phyloP scores from a whole-genome alignment of 2,329 filamentous ascomycete genomes.

The Pestalotiopsis sp. region DNA sequence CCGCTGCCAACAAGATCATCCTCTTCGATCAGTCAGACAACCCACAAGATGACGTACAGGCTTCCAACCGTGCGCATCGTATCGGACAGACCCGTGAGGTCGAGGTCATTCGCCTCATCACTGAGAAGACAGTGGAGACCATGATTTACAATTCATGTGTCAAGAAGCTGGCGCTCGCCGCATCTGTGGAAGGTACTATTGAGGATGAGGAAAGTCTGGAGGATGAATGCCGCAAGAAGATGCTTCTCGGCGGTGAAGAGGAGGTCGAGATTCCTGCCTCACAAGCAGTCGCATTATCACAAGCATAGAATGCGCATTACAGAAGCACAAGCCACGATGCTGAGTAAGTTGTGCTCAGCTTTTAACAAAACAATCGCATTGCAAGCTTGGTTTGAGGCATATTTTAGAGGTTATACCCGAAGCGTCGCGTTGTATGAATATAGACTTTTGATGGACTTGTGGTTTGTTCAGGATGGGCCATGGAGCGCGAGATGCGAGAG shows the following conservation, averaged over 20 bases:
- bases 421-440: neutral
- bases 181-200: slow-evolving; percentile 53
- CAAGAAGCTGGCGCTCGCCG: slow-evolving; percentile 88
- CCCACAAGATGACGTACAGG: slow-evolving; percentile 96
- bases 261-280: slow-evolving; percentile 13
- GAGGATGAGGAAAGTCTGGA: slow-evolving; percentile 44
- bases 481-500: no score
- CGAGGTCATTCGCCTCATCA: slow-evolving; percentile 85
- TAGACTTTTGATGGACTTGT: neutral
- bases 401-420: neutral
- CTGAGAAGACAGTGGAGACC: slow-evolving; percentile 83
- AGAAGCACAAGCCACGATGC: neutral
- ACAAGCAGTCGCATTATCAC: slow-evolving; percentile 2
- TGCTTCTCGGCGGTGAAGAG: slow-evolving; percentile 27
- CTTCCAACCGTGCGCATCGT: slow-evolving; percentile 93
- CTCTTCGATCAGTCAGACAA: slow-evolving; percentile 98
- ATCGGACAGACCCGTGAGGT: slow-evolving; percentile 90
- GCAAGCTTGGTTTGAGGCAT: neutral
- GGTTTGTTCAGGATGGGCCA: no score
- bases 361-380: neutral
- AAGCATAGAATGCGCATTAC: neutral
- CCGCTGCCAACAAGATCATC: slow-evolving; percentile 94
- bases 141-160: slow-evolving; percentile 89
- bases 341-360: neutral
- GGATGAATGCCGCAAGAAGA: slow-evolving; percentile 31